Percentiles rank a stretch among this genome's conserved stretches.
Evolutionary conservation across 805 yeast genomes (phyloP).

Genomic region (Kuraishia capsulata): DNA sequence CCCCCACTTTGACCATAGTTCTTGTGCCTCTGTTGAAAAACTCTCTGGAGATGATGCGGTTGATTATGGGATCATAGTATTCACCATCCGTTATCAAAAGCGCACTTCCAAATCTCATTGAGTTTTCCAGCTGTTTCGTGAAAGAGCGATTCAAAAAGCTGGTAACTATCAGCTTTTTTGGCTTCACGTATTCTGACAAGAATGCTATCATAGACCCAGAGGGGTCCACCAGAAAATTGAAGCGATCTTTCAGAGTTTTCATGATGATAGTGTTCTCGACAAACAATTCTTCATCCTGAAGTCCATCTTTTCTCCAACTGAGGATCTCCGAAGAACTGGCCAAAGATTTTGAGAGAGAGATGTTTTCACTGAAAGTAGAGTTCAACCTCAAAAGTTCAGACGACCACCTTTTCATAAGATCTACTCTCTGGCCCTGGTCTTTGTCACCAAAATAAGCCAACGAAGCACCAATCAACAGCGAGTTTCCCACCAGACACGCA

Average conservation of each 20-base stretch:
- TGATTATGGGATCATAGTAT: conserved; percentile 64
- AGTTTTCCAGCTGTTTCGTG: conserved; percentile 63
- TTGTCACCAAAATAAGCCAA: conserved; percentile 50
- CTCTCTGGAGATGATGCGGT: conserved; percentile 54
- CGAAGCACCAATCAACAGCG: conserved; percentile 55
- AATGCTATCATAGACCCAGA: conserved; percentile 34
- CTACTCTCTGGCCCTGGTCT: conserved; percentile 38
- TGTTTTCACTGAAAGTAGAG: neutral
- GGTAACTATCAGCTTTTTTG: conserved; percentile 38
- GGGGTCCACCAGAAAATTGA: conserved; percentile 72
- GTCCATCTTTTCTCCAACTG: conserved; percentile 43
- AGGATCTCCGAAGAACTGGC: conserved; percentile 32
- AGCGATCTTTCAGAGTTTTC: conserved; percentile 15
- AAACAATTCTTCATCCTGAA: conserved; percentile 50
- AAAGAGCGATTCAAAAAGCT: conserved; percentile 68
- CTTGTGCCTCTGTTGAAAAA: conserved; percentile 63
- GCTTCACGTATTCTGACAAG: conserved; percentile 21
- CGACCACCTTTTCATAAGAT: conserved; percentile 26
- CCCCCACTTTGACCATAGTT: conserved; percentile 48
- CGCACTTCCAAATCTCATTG: conserved; percentile 74
- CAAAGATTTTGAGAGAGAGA: conserved; percentile 4
- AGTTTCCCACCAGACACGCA: conserved; percentile 49
- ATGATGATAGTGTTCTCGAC: conserved; percentile 57
- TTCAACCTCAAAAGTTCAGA: conserved; percentile 7
- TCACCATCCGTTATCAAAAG: conserved; percentile 76